A percentile compares a stretch with the other conserved stretches of the same genome.
These are phyloP conservation scores for Candida caryicola DNA, from an alignment of 805 yeast species.

Conservation along the genomic window DNA sequence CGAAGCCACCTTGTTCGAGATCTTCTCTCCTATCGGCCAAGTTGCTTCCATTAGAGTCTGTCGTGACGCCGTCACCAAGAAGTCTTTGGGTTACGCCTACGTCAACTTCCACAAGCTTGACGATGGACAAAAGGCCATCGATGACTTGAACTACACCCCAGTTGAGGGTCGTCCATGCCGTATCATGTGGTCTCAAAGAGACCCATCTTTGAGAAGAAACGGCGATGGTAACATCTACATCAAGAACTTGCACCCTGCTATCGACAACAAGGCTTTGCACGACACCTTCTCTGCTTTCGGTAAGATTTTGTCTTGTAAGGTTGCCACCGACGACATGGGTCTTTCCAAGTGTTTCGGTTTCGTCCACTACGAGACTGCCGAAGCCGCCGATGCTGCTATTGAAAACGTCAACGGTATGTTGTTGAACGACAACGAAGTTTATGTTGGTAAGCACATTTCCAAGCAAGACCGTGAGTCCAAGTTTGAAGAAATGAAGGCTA, in stretches of 20 bases:
- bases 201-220: constrained; percentile 89
- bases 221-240: constrained; percentile 97
- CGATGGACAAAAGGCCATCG: constrained; percentile 93
- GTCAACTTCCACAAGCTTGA: constrained; percentile 88
- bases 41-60: constrained; percentile 97
- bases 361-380: constrained; percentile 92
- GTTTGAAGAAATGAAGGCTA: constrained; percentile 83
- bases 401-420: constrained; percentile 98
- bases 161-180: constrained; percentile 97
- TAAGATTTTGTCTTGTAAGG: constrained; percentile 92
- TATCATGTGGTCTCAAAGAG: constrained; percentile 99
- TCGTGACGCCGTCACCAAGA: constrained; percentile 96
- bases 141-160: constrained; percentile 89
- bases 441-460: constrained; percentile 90
- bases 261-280: constrained; percentile 97
- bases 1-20: constrained; percentile 92
- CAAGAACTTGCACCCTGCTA: constrained; percentile 97
- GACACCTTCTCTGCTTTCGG: constrained; percentile 98
- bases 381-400: constrained; percentile 91
- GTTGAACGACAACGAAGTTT: constrained; percentile 93
- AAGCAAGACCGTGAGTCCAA: constrained; percentile 93
- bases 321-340: constrained; percentile 91
- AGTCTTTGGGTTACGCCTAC: constrained; percentile 96
- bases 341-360: constrained; percentile 94
- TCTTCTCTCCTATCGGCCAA: constrained; percentile 91